These are phyloP conservation scores for Endocalyx cinctus DNA, from an alignment of 2,329 filamentous ascomycete genomes.

Conservation along the genomic window DNA sequence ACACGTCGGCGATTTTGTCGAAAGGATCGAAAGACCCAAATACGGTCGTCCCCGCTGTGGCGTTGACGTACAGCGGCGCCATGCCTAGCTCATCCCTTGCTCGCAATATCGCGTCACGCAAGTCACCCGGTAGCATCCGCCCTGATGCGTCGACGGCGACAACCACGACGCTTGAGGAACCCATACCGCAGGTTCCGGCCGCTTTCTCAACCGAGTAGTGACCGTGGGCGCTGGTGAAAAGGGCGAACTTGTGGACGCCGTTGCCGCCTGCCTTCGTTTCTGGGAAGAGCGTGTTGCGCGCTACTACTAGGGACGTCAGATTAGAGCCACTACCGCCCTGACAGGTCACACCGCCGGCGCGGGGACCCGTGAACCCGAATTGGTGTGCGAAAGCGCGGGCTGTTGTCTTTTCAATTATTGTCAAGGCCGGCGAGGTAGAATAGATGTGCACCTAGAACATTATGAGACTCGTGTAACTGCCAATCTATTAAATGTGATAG, in stretches of 20 bases:
- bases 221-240: conserved; percentile 86
- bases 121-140: conserved; percentile 62
- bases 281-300: conserved; percentile 81
- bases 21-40: conserved; percentile 86
- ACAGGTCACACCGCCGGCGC: conserved; percentile 54
- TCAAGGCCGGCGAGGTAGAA: conserved; percentile 85
- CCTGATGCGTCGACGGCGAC: conserved; percentile 72
- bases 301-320: conserved; percentile 65
- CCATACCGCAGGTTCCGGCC: conserved; percentile 84
- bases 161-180: conserved; percentile 64
- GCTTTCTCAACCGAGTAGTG: conserved; percentile 96
- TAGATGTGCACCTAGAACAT: conserved; percentile 80
- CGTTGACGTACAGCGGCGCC: conserved; percentile 91
- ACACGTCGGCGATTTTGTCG: conserved; percentile 62
- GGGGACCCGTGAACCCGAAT: conserved; percentile 69
- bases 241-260: conserved; percentile 59
- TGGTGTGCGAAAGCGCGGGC: conserved; percentile 66
- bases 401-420: conserved; percentile 82
- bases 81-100: conserved; percentile 60
- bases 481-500: no score
- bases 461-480: no score
- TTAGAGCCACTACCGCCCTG: conserved; percentile 71
- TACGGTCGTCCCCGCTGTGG: conserved; percentile 92
- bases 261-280: conserved; percentile 72
- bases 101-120: conserved; percentile 58